Evolutionary conservation across 768 basidiomycete genomes (phyloP), one percentile per base, ranked within the genome.

Genomic region (Pisolithus orientalis): DNA sequence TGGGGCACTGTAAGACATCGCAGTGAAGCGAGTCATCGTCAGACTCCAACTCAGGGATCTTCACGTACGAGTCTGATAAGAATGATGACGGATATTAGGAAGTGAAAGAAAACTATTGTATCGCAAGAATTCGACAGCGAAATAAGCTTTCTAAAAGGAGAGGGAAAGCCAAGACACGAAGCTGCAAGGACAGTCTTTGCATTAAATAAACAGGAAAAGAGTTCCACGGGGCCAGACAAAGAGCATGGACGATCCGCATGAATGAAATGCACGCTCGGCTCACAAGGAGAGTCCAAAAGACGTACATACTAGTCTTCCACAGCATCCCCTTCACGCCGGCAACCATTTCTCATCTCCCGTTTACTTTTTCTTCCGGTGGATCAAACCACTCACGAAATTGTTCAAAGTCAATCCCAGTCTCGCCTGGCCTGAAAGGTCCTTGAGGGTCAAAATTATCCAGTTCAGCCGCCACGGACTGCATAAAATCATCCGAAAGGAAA

Each of bases 301-400:
- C 32, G 27, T 5, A 4, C 7, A 34, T n/a, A 14, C 3, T 7
- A 27, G 6, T 27, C 21, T 44, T 28, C 43, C 34, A 34, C 5
- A 34, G 3, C 31, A 13, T 34, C 50, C 54, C 54, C 49, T 44
- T 56, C 53, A 21, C 21, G 21, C 47, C 31, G 27, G 34, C 38
- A 54, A 38, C n/a, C 46, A 52, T 46, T 37, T 27, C 39, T 50
- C 47, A 52, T 43, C 21, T 21, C 40, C 38, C 43, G 38, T 48
- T 51, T 47, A 11, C 39, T 38, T 45, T 50, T 34, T 39, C 37
- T 38, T 40, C 27, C 7, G 6, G 21, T 21, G 5, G 77, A 61
- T 81, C 83, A 58, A 88, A 86, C 85, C 85, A 87, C 59, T 85
- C 82, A 51, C 83, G 81, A 66, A 87, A 87, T 60, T 83, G 72